Percentiles rank a stretch among this genome's conserved stretches.
Evolutionary conservation across 306 rosid species (phyloP).

Genomic region (Vicia sativa): DNA sequence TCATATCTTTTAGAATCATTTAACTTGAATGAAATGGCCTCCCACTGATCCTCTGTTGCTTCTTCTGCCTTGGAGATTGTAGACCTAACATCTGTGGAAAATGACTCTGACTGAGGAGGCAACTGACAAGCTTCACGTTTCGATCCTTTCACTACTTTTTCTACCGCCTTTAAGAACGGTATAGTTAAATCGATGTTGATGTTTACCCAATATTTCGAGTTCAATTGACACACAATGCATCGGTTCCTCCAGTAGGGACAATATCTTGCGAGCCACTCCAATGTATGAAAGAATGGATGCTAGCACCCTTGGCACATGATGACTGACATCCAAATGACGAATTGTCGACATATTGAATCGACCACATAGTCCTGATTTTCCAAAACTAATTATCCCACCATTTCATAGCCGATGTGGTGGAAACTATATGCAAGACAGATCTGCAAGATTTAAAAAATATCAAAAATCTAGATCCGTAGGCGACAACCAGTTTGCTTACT

Average conservation of each 20-base stretch:
- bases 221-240: conserved; percentile 79
- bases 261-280: conserved; percentile 86
- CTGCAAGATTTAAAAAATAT: conserved; percentile 76
- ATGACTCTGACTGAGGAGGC: conserved; percentile 67
- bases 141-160: conserved; percentile 76
- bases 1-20: conserved; percentile 86
- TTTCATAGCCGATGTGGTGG: conserved; percentile 63
- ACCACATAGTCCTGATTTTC: conserved; percentile 89
- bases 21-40: conserved; percentile 64
- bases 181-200: conserved; percentile 82
- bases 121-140: conserved; percentile 75
- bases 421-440: conserved; percentile 69
- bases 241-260: conserved; percentile 92
- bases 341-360: conserved; percentile 86
- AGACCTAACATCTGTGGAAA: conserved; percentile 57
- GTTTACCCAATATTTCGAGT: conserved; percentile 95
- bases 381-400: conserved; percentile 78
- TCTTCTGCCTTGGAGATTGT: conserved; percentile 49
- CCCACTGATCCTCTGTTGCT: conserved; percentile 66
- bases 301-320: conserved; percentile 80
- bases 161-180: conserved; percentile 89
- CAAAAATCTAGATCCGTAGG: no score
- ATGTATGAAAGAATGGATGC: conserved; percentile 86
- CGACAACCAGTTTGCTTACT: no score
- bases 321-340: conserved; percentile 88